These are phyloP conservation scores for Lactarius quietus DNA, from an alignment of 768 basidiomycete genomes.

Conservation along the genomic window DNA sequence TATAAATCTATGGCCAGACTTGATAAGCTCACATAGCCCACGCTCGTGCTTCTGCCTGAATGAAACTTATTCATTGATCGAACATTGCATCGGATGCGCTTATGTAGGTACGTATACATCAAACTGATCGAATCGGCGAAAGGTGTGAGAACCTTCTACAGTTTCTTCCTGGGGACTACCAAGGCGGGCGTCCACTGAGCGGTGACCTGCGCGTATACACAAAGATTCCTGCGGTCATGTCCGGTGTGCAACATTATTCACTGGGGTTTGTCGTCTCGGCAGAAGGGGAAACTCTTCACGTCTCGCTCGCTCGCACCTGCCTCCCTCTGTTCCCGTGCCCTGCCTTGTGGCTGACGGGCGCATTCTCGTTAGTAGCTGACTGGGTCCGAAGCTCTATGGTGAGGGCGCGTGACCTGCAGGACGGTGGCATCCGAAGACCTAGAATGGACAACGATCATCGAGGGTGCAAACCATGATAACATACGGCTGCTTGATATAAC, in stretches of 20 bases:
- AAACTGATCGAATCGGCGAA: background rate
- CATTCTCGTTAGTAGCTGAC: background rate
- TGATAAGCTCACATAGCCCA: background rate
- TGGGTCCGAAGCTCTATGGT: background rate
- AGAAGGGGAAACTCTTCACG: too few species aligned
- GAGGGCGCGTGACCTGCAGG: slow-evolving; percentile 2
- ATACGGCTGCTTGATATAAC: background rate
- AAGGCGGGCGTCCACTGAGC: too few species aligned
- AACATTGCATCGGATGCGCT: background rate
- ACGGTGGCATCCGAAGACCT: slow-evolving; percentile 6
- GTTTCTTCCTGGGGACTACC: background rate
- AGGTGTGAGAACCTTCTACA: background rate
- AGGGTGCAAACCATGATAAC: background rate
- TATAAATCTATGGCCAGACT: background rate
- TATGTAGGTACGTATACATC: background rate
- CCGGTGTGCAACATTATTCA: background rate
- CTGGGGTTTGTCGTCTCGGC: too few species aligned
- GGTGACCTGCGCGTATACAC: background rate
- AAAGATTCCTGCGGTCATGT: background rate
- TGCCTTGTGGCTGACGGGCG: background rate
- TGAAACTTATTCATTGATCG: background rate
- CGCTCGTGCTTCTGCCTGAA: background rate
- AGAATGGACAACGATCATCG: slow-evolving; percentile 6
- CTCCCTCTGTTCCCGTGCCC: background rate
- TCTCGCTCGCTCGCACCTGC: background rate